A percentile compares a stretch with the other conserved stretches of the same genome.
Conservation (phyloP, 2,329 filamentous ascomycete genomes). For the Aureobasidium sp. region DNA sequence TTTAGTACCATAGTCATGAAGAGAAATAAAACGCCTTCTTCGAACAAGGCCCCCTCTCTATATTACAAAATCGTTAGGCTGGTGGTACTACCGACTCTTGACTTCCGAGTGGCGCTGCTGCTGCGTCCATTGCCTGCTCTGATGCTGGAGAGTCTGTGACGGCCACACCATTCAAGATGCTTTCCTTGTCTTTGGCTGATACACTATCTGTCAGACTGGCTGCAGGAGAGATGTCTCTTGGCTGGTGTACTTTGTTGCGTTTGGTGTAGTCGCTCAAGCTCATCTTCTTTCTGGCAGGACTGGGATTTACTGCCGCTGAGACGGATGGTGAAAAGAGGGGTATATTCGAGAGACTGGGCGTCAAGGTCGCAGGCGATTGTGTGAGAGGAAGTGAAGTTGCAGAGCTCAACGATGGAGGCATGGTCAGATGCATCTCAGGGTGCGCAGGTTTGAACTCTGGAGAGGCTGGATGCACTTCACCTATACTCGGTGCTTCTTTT, state of each 20-base stretch:
- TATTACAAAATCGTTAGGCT: background rate
- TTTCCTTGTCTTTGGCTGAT: slow-evolving; percentile 8
- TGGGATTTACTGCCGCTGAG: slow-evolving; percentile 30
- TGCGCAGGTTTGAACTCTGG: slow-evolving; percentile 14
- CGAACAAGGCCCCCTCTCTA: no score
- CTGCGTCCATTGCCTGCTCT: background rate
- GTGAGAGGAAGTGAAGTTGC: slow-evolving; percentile 1
- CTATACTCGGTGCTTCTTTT: background rate
- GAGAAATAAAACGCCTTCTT: background rate
- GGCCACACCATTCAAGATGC: background rate
- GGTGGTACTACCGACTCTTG: background rate
- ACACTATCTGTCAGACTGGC: slow-evolving; percentile 2
- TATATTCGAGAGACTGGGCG: slow-evolving; percentile 12
- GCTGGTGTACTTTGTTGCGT: slow-evolving; percentile 27
- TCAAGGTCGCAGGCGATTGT: slow-evolving; percentile 22
- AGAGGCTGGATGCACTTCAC: slow-evolving; percentile 8
- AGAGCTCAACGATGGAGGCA: slow-evolving; percentile 24
- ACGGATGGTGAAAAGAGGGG: slow-evolving; percentile 29
- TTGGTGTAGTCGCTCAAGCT: slow-evolving; percentile 43
- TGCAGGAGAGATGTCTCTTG: slow-evolving; percentile 6
- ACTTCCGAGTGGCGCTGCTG: background rate
- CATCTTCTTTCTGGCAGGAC: slow-evolving; percentile 39
- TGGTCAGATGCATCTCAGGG: slow-evolving; percentile 22
- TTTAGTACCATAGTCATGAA: background rate
- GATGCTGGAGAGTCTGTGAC: slow-evolving; percentile 4